Evolutionary conservation across 257 asterid species (phyloP).

Genomic region (Scutellaria barbata): DNA sequence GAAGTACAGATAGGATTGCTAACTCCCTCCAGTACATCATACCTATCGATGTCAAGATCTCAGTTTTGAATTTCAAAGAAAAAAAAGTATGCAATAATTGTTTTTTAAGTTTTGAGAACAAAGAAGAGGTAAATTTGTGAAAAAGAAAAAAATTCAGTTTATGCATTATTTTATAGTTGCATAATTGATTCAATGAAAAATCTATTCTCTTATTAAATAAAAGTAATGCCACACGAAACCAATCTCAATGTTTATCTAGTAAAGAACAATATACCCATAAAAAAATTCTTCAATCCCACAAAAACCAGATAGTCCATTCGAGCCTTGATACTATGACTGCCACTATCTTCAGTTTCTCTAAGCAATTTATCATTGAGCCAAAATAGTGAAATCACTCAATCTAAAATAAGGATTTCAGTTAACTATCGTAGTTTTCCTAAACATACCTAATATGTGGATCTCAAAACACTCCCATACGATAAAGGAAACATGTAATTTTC

Average conservation of each 20-base stretch:
- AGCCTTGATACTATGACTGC: too few relatives aligned
- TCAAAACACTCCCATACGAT: not conserved
- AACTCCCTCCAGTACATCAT: slow-evolving; percentile 4
- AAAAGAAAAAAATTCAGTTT: not conserved
- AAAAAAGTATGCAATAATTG: not conserved
- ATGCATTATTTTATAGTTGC: not conserved
- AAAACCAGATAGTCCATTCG: too few relatives aligned
- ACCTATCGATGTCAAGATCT: slow-evolving; percentile 1
- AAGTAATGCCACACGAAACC: not conserved
- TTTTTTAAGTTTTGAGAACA: not conserved
- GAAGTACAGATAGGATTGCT: not conserved
- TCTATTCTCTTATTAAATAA: not conserved
- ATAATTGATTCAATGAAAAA: not conserved
- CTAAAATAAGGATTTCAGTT: not conserved
- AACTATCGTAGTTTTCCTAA: not conserved
- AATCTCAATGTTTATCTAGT: not conserved
- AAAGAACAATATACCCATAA: not conserved
- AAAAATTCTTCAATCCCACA: too few relatives aligned
- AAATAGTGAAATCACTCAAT: too few relatives aligned
- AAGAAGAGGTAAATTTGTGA: not conserved
- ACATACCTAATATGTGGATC: not conserved
- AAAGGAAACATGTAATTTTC: not conserved
- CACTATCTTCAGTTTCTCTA: too few relatives aligned
- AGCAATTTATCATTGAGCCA: too few relatives aligned
- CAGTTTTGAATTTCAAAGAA: not conserved